Base-by-base conservation (phyloP, 768 basidiomycete species). In the Zangia roseola region DNA sequence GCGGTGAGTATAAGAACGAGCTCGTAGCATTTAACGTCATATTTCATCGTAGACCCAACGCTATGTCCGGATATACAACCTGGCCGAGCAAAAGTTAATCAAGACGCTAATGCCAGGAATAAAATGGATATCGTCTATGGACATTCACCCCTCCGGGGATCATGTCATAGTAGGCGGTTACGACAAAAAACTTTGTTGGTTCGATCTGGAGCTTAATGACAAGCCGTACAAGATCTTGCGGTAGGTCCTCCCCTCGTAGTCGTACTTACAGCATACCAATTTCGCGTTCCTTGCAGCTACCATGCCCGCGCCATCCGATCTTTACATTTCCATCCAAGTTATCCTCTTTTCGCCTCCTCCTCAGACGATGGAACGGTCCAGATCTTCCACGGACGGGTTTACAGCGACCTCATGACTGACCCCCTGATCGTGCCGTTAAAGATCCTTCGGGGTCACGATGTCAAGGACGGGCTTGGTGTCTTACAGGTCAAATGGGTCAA, bases 341-440 rank as follows among this genome's bases (percentile, higher is more conserved):
- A 95, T 70, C 97, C 97, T 23, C 81, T 99, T 20, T 98, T 99
- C 68, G 93, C 93, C 10, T 94, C 92, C 6, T 90, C 92, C 36
- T 94, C 94, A 20, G 97, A 99, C 68, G 97, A 97, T 69, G 97
- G 97, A 24, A 86, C 91, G 35, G 91, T 98, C 58, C 95, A 98
- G 67, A 75, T 99, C 57, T 98, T 99, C 82, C 97, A 99, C 69
- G 81, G 88, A 26, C 83, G 94, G 53, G 89, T 98, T 38, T 98
- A 90, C 72, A 88, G 82, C 61, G 97, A 99, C 68, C 78, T 97
- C 39, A 88, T 97, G 83, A 94, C 91, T 38, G 95, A 99, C 70
- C 95, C 97, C 26, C 75, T 98, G 50, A 97, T 99, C 59, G 95
- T 99, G 1, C 97, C 97, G 17, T 74, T 99, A 61, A 98, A 98